Conservation (phyloP, 257 asterid species). For the Orobanche coerulescens region DNA sequence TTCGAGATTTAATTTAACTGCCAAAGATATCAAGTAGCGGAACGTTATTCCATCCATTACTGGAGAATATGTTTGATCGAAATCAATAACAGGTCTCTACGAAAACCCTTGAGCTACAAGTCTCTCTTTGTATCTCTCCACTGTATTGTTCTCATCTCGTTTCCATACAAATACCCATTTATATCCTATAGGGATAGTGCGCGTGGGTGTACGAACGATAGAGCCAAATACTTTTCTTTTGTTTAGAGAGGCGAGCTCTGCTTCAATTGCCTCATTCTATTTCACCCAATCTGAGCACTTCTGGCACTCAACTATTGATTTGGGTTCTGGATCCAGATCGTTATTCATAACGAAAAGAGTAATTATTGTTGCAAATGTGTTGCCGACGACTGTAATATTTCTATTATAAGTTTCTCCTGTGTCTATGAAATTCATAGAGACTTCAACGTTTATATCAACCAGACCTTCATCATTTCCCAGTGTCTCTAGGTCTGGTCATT, state of each 20-base stretch:
- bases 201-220: neutral
- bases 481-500: too few species aligned
- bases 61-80: neutral
- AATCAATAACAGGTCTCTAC: neutral
- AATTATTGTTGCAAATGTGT: too few species aligned
- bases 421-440: too few species aligned
- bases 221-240: neutral
- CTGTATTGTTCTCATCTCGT: neutral
- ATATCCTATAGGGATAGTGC: neutral
- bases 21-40: too few species aligned
- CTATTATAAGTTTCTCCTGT: too few species aligned
- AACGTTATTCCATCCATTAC: too few species aligned
- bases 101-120: neutral
- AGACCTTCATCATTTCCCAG: too few species aligned
- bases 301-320: too few species aligned
- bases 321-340: too few species aligned
- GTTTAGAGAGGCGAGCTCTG: neutral
- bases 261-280: neutral
- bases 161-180: neutral
- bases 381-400: too few species aligned
- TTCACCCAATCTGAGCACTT: neutral
- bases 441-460: neutral
- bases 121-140: neutral
- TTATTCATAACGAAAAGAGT: too few species aligned
- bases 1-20: too few species aligned